Percentiles rank a stretch among this genome's conserved stretches.
Conservation (phyloP, 768 basidiomycete genomes). For the Amanita thiersii region DNA sequence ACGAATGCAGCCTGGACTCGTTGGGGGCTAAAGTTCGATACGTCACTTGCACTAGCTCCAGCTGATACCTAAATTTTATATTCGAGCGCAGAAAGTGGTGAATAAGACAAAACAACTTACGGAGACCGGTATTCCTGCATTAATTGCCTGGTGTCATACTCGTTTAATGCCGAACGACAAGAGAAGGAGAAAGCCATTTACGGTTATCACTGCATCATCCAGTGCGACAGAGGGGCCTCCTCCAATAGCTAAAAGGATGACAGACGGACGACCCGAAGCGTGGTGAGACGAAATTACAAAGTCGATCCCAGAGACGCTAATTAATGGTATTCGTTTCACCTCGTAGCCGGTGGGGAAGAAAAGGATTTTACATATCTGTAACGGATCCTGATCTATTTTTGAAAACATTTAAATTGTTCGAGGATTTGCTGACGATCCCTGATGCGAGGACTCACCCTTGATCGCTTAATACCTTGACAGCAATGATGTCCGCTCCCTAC, state of each 20-base stretch:
- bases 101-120: not conserved
- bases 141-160: constrained; percentile 5
- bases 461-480: too few relatives aligned
- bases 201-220: constrained; percentile 14
- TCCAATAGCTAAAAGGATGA: constrained; percentile 15
- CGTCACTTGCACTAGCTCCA: constrained; percentile 10
- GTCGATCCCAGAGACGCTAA: constrained; percentile 12
- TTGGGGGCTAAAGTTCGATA: constrained; percentile 10
- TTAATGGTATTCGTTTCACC: not conserved
- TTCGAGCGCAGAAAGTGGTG: not conserved
- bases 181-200: constrained; percentile 1
- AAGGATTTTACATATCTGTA: constrained; percentile 16
- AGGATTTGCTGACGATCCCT: too few relatives aligned
- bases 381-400: constrained; percentile 12
- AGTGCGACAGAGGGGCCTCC: constrained; percentile 13
- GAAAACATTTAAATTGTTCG: too few relatives aligned
- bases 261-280: constrained; percentile 12
- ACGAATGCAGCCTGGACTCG: constrained; percentile 10
- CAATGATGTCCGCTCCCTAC: too few relatives aligned
- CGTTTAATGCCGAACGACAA: not conserved
- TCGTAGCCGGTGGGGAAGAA: not conserved
- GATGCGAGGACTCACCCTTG: too few relatives aligned
- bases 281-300: constrained; percentile 8
- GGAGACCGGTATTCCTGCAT: constrained; percentile 8
- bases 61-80: constrained; percentile 1